Evolutionary conservation across 2,329 filamentous ascomycete species (phyloP), one percentile per base, ranked within the genome.

Genomic region (Sclerotinia spermophila): DNA sequence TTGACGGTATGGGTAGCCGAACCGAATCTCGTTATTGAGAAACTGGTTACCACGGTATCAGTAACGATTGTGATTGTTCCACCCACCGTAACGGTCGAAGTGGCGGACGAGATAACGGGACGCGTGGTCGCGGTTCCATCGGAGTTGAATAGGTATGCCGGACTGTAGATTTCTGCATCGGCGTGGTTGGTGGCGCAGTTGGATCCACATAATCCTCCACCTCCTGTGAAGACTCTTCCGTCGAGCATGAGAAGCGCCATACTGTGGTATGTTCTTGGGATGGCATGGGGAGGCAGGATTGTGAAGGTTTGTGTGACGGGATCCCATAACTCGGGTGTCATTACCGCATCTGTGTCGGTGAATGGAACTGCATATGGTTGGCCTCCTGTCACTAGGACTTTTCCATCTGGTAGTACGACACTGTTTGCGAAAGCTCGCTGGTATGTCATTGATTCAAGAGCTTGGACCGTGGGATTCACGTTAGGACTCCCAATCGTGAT

Each of bases 1-100:
- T 89, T 86, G 62, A 88, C 82, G 1, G 85, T 83, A 76, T 88
- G 86, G 0, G 87, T 89, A 5, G 80, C 79, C 5, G 81, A 82
- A 1, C 85, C 83, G 60, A 83, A 81, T 8, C 86, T 81, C 40
- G 89, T 77, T 21, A 88, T 76, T 0, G 82, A 80, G 53, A 82
- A 82, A 3, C 76, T 79, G 21, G 75, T 73, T 1, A 78, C 75
- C 8, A 75, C 72, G n/a, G 72, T 71, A 35, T 77, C 70, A 10
- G 79, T 80, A 1, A 73, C 74, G 15, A 82, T 79, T 0, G 74
- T 79, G 35, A 84, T 73, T 45, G 73, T 75, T 0, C 72, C 78
- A 0, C 80, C 80, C 5, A 82, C 72, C 19, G n/a, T 44, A 27
- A 81, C 77, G 6, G 72, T 78, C 0, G 77, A 72, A 0, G 78